Percentiles rank a stretch among this genome's conserved stretches.
These are phyloP conservation scores for Lipomyces yamanashiensis DNA, from an alignment of 805 yeast species.

Conservation along the genomic window DNA sequence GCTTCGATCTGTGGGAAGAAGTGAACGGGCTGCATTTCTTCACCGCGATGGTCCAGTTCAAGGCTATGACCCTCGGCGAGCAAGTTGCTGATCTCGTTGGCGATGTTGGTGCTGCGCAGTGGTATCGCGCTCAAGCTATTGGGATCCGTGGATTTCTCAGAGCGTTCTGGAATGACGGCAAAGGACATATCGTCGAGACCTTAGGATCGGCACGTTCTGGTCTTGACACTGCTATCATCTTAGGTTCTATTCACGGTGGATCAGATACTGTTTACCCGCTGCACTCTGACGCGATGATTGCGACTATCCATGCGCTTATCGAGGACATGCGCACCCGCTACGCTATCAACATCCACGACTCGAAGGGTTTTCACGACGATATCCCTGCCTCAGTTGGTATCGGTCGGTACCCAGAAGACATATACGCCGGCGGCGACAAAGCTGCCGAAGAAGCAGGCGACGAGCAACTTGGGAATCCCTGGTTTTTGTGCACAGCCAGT, in stretches of 20 bases:
- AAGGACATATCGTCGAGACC: conserved; percentile 71
- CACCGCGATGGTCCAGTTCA: conserved; percentile 74
- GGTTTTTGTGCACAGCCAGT: conserved; percentile 66
- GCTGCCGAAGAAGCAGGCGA: conserved; percentile 50
- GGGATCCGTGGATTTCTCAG: conserved; percentile 24
- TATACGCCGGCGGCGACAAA: conserved; percentile 57
- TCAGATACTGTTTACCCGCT: conserved; percentile 39
- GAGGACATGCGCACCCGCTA: conserved; percentile 73
- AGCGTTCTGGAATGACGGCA: conserved; percentile 36
- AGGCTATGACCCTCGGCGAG: conserved; percentile 66
- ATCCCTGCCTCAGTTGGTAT: conserved; percentile 61
- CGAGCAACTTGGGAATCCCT: conserved; percentile 85
- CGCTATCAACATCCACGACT: conserved; percentile 62
- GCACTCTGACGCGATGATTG: conserved; percentile 41
- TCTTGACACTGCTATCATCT: conserved; percentile 74
- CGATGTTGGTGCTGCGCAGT: conserved; percentile 37
- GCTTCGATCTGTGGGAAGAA: conserved; percentile 97
- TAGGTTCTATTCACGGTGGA: conserved; percentile 51
- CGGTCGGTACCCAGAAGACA: conserved; percentile 93
- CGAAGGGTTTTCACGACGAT: conserved; percentile 26
- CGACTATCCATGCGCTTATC: conserved; percentile 61
- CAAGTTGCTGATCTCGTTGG: conserved; percentile 43
- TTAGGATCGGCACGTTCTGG: conserved; percentile 69
- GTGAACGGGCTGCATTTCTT: conserved; percentile 74
- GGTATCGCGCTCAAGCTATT: conserved; percentile 32